Conservation (phyloP, 805 yeast species). For the Candida sonorensis region DNA sequence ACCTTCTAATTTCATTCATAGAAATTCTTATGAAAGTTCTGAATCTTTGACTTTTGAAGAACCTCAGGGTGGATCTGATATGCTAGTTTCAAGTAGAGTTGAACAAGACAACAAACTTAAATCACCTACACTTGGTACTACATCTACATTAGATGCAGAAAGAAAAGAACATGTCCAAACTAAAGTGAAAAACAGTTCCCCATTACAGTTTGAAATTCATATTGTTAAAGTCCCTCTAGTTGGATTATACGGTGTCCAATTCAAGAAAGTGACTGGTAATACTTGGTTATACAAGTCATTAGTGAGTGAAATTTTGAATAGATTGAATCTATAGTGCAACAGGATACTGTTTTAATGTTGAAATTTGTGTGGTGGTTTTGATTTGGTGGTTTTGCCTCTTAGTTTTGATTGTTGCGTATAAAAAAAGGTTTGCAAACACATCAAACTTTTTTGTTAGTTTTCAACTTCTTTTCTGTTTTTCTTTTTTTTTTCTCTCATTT, state of each 20-base stretch:
- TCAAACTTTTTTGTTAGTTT: too few relatives aligned
- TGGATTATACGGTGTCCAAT: constrained; percentile 88
- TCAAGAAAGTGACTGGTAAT: constrained; percentile 87
- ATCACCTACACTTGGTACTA: constrained; percentile 10
- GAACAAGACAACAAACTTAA: constrained; percentile 36
- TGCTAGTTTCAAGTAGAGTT: constrained; percentile 52
- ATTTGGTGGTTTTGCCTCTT: too few relatives aligned
- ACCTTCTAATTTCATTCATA: constrained; percentile 29
- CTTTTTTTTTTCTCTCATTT: too few relatives aligned
- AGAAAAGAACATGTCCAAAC: constrained; percentile 3
- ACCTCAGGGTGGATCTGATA: constrained; percentile 41
- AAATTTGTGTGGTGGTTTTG: not conserved
- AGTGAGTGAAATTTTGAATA: constrained; percentile 76
- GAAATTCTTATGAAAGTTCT: constrained; percentile 42
- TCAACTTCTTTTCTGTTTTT: too few relatives aligned
- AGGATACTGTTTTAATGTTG: too few relatives aligned
- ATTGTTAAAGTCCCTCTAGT: constrained; percentile 89
- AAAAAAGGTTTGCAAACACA: too few relatives aligned
- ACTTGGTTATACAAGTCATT: constrained; percentile 92
- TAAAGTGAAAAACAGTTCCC: constrained; percentile 34
- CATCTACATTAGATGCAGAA: constrained; percentile 1
- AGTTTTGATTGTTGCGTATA: too few relatives aligned
- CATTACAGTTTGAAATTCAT: constrained; percentile 83
- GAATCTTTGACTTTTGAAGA: constrained; percentile 57
- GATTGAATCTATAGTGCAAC: constrained; percentile 57